Evolutionary conservation across 176 grass and related monocot genomes (phyloP), one percentile per base, ranked within the genome.

Genomic region (Hordeum vulgare): DNA sequence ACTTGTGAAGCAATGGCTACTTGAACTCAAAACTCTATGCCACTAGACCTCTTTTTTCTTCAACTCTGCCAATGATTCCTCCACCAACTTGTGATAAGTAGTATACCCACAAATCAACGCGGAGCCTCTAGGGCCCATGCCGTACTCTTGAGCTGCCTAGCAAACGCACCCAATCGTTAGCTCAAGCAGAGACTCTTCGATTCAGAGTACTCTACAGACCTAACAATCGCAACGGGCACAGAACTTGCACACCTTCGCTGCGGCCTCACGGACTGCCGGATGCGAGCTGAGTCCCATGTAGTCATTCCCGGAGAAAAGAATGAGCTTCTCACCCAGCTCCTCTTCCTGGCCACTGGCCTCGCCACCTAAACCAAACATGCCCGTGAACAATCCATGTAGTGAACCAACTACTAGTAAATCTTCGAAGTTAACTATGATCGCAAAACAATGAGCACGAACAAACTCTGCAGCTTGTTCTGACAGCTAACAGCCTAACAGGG

Each of bases 41-140:
- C 4, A 36, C 3, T 3, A 4, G 14, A 88, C 89, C 90, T 93
- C 92, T 26, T 97, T 97, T 72, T 86, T 92, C 86, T 97, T 97
- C 29, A 94, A 64, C 21, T 82, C 82, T 24, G 90, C 90, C 79
- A 97, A 68, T 27, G 88, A 91, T 68, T 77, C 59, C 81, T 97
- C 95, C 9, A 97, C 90, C 88, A 85, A 53, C 65, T 80, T 67
- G 76, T 97, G 95, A 83, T 94, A 94, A 69, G 79, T 91, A 25
- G 92, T 94, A 39, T 93, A 93, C 11, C 92, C 95, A 17, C 90
- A 98, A 18, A 98, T 81, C 78, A 98, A 74, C 0, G 95, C 86
- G 9, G 92, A 98, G 68, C 92, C 92, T 86, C 95, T 93, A 1
- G 95, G 95, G 8, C 95, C 95, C 95, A 97, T 97, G 35, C 92